Base-by-base conservation (phyloP, 2,329 filamentous ascomycete genomes). In the Monilinia polystroma region DNA sequence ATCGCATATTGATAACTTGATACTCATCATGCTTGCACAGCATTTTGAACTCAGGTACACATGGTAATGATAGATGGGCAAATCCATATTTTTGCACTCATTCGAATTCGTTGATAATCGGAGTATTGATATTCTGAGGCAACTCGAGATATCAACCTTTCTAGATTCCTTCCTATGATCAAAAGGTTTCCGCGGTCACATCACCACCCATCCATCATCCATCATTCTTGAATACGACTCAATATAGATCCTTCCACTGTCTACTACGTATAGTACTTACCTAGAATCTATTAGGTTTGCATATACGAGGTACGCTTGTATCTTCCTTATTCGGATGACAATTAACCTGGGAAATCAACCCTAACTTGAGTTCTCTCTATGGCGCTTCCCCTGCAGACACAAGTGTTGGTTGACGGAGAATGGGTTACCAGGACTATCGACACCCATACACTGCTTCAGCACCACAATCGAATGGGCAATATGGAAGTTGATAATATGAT, bases 371-470 rank as follows among this genome's bases (percentile, higher is more conserved):
- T 63, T 66, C 65, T 68, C 67, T 67, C 45, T 26, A 74, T 75
- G 74, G 74, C 70, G 57, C 72, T 77, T 64, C 32, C 53, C 5
- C 45, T 65, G 32, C 72, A 73, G 67, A 75, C 74, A 51, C 74
- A 68, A 59, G 70, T 68, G 29, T 69, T 76, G 12, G 72, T 76
- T 23, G 72, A 78, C 60, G 77, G 77, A 38, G 68, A 73, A 62
- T 79, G 77, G 77, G 74, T 73, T 11, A 77, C 75, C 18, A 71
- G 73, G 64, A 75, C 70, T n/a, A 63, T 77, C 66, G 78, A 81
- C 71, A 72, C 80, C 63, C 78, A 81, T 68, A 75, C 79, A 41
- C 76, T 81, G 53, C 77, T 82, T 70, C 76, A 72, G 69, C 70
- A 77, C 71, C 73, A 76, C 70, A 70, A 77, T 43, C 68, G 72